Evolutionary conservation across 2,329 filamentous ascomycete genomes (phyloP), one percentile per base, ranked within the genome.

Genomic region (Stagonosporopsis rhizophila): DNA sequence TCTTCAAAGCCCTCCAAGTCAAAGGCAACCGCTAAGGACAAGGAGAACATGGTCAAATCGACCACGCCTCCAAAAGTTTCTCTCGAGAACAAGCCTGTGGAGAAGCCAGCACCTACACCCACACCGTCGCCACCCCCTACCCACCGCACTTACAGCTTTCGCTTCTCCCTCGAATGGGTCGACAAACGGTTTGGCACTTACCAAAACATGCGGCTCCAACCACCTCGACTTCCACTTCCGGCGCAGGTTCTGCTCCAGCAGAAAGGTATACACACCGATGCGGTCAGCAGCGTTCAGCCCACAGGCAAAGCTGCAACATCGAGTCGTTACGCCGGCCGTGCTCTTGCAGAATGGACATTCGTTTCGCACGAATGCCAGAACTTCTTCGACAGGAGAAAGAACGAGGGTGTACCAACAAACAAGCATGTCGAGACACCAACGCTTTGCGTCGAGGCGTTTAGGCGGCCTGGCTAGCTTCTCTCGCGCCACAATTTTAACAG

Each of bases 321-420:
- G 5, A 84, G 83, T 58, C 82, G 82, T 56, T 88, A 94, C 72
- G 80, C 85, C 3, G 91, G 91, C 1, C 83, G 89, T 19, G 88
- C 91, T 0, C 80, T 95, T 40, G 90, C 90, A 0, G 91, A 95
- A 74, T 95, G 91, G 91, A 81, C 83, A 19, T 79, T 90, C 17
- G 84, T 94, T 19, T 86, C 92, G 15, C 84, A 85, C 52, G 91
- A 95, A 72, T 91, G 87, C 78, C 91, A 93, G 76, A 90, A 87
- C 68, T 95, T 94, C 74, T 86, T 92, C 28, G 90, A 94, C 56
- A 82, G 90, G 41, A 83, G 91, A 51, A 87, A 87, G 47, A 86
- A 87, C 42, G 91, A 95, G 71, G 90, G 90, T 40, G 85, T 92
- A 9, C 81, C 85, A 2, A 79, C 80, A 0, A 83, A 91, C 57